phyloP scores from a whole-genome alignment of 1,139 yeast genomes.

The Suhomyces bribrorum region DNA sequence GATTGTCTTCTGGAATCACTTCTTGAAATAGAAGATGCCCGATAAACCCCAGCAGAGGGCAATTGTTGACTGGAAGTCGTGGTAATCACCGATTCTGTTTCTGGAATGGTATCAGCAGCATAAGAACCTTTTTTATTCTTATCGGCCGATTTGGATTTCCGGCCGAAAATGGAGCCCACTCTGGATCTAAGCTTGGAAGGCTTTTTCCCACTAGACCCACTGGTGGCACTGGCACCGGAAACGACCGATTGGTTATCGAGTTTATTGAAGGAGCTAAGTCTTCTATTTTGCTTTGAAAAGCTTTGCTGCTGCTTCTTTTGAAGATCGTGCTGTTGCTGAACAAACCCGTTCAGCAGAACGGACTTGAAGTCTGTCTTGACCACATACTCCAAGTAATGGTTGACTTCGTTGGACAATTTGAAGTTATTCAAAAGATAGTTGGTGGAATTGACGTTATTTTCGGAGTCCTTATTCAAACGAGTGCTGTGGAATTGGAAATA shows the following conservation, averaged over 20 bases:
- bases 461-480: conserved; percentile 45
- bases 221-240: conserved; percentile 10
- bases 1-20: conserved; percentile 13
- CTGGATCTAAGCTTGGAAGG: conserved; percentile 61
- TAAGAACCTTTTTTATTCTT: conserved; percentile 4
- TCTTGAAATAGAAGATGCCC: conserved; percentile 11
- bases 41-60: conserved; percentile 10
- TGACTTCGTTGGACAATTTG: conserved; percentile 43
- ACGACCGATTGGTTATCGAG: conserved; percentile 16
- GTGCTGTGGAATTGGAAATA: conserved; percentile 65
- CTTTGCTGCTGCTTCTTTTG: conserved; percentile 14
- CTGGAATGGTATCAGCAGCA: conserved; percentile 32
- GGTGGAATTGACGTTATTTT: conserved; percentile 64
- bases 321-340: conserved; percentile 17
- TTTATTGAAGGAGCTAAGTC: conserved; percentile 16
- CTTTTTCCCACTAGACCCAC: conserved; percentile 16
- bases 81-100: conserved; percentile 33
- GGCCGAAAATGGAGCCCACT: conserved; percentile 83
- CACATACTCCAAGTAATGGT: conserved; percentile 37
- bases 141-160: conserved; percentile 44
- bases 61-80: conserved; percentile 12
- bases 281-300: conserved; percentile 12
- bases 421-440: conserved; percentile 57
- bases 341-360: conserved; percentile 15
- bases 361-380: conserved; percentile 29